Evolutionary conservation across 768 basidiomycete species (phyloP), one percentile per base, ranked within the genome.

Genomic region (Sporobolomyces phaffii): DNA sequence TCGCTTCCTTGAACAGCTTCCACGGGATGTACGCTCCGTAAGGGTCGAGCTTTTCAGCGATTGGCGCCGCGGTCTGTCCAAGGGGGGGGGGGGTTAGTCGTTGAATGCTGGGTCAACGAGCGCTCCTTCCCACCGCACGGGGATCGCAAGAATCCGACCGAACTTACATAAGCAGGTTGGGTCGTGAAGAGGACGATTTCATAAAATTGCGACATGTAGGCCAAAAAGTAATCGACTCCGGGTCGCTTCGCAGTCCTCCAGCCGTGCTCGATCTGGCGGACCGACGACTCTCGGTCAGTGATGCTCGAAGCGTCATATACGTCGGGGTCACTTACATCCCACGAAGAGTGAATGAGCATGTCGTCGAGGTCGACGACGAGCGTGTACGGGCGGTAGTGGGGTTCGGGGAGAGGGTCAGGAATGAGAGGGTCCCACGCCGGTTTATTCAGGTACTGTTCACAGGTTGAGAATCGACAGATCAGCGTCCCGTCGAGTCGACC

Each of bases 171-270:
- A 74, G 84, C 82, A 62, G 89, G 84, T 79, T 94, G 91, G 22
- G 86, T 83, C 14, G 93, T 98, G 80, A 98, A 99, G 60, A 99
- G 81, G 38, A 98, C 94, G 63, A 98, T 85, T 81, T 99, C 96
- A 77, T 91, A 99, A 80, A 98, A 99, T 75, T 97, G 94, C 0
- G 91, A 90, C 52, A 99, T 84, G 77, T 99, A 99, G 31, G 85
- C 93, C 38, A 99, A 82, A 84, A 99, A 99, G 79, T 99, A 98
- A 76, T 99, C 96, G 20, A 92, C 89, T 6, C 96, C 96, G 1
- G 96, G 94, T 38, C 96, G 86, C 79, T 98, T 99, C 8, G 93
- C 94, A 5, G 94, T 97, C 71, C 91, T 82, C 94, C 96, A 99
- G 57, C 96, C 96, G 74, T 90, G 83, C 79, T 90, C 84, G 60